Base-by-base conservation (phyloP, 73 alveolate species). In the Halteria grandinella region DNA sequence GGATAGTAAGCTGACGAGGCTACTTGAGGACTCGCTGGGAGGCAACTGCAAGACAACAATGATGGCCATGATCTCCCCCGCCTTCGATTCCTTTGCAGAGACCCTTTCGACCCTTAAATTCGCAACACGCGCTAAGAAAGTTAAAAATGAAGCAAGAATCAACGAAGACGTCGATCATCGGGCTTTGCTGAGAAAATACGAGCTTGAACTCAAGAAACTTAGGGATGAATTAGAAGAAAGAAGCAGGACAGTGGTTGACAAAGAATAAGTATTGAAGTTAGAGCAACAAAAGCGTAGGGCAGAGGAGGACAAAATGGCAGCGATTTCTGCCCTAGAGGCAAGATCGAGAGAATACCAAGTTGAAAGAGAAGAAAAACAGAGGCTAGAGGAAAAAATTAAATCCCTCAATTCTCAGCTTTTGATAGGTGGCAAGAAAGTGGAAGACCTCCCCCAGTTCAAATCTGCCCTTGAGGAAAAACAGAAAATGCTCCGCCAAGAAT, bases 21-120 rank as follows among this genome's bases (percentile, higher is more conserved):
- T 92, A 43, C 73, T 92, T 18, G 95, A 89, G 39, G 96, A 92
- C 75, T 60, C 92, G 10, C 63, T 92, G 18, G 98, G 98, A 21
- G 98, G 96, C 2, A 92, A 92, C 77, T 92, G 95, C 70, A 91
- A 89, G 83, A 92, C 97, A 32, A 88, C 95, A 23, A 87, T 85
- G 96, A 90, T 94, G 83, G 95, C 96, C 34, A 94, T 86, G 96
- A 91, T 94, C 41, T 88, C 97, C 1, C 99, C 99, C 21, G 76
- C 95, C n/a, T 75, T 75, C 60, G 95, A 89, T 64, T 75, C 81
- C 55, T 85, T 85, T 48, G 80, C 63, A 44, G 96, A 92, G 75
- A 53, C 91, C 48, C 40, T 89, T n/a, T 78, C 94, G 23, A 88
- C 96, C 10, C 66, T 92, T 51, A 74, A 85, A 55, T 92, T 92